Percentiles rank a stretch among this genome's conserved stretches.
phyloP scores from a whole-genome alignment of 2,329 filamentous ascomycete species.

The Annulohypoxylon truncatum region DNA sequence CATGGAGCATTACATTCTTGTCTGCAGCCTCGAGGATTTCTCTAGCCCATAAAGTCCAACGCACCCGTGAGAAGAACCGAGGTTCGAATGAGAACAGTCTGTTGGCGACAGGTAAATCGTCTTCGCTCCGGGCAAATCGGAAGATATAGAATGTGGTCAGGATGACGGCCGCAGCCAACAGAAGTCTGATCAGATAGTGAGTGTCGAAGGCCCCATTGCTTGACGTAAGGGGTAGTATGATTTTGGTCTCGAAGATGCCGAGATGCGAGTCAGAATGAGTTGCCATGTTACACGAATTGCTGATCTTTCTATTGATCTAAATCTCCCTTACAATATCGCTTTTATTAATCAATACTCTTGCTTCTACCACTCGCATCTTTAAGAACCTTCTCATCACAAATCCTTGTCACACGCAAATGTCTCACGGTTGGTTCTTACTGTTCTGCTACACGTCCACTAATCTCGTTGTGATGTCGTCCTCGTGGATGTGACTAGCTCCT shows the following conservation, averaged over 20 bases:
- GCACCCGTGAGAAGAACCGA: background rate
- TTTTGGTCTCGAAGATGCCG: background rate
- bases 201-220: background rate
- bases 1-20: background rate
- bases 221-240: background rate
- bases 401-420: background rate
- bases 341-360: background rate
- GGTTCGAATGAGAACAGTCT: background rate
- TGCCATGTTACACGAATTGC: background rate
- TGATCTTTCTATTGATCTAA: background rate
- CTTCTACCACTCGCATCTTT: background rate
- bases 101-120: background rate
- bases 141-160: background rate
- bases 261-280: background rate
- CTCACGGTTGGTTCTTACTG: background rate
- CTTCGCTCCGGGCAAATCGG: background rate
- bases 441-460: background rate
- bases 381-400: background rate
- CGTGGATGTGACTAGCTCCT: background rate
- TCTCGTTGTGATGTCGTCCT: background rate
- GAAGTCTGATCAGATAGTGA: background rate
- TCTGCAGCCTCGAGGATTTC: background rate
- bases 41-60: background rate
- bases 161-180: background rate
- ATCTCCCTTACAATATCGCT: background rate